phyloP scores from a whole-genome alignment of 2,329 filamentous ascomycete species.

The Talaromyces atroroseus region DNA sequence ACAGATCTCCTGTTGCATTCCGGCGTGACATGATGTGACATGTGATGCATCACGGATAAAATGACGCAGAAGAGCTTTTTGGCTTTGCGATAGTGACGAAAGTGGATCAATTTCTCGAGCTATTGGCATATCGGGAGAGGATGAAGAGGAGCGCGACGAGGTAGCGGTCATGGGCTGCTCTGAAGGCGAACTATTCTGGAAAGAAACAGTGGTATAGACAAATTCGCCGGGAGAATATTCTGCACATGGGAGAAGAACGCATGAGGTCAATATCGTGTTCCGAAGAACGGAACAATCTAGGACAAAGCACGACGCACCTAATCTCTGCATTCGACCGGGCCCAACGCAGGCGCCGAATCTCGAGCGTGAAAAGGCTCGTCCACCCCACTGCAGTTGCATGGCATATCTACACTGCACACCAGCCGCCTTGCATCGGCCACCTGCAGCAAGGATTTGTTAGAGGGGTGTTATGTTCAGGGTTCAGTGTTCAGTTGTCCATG shows the following conservation, averaged over 20 bases:
- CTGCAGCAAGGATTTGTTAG: neutral
- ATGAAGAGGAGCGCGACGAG: constrained; percentile 14
- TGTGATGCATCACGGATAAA: constrained; percentile 39
- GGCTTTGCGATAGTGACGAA: constrained; percentile 29
- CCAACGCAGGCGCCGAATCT: constrained; percentile 33
- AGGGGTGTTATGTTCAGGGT: no score
- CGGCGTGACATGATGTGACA: constrained; percentile 36
- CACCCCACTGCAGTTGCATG: constrained; percentile 40
- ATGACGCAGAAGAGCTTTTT: constrained; percentile 36
- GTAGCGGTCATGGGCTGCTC: constrained; percentile 10
- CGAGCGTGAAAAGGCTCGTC: constrained; percentile 37
- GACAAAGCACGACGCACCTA: constrained; percentile 21
- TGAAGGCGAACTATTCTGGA: neutral
- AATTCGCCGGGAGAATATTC: constrained; percentile 38
- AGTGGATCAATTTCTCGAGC: constrained; percentile 32
- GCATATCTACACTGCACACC: constrained; percentile 36
- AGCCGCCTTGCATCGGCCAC: constrained; percentile 34
- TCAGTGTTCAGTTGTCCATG: no score
- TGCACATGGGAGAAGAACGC: constrained; percentile 11
- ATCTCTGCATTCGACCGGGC: constrained; percentile 31
- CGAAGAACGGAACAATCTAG: neutral
- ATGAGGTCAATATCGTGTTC: neutral
- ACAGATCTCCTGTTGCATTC: constrained; percentile 40
- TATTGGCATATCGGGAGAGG: constrained; percentile 20
- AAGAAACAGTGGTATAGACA: constrained; percentile 32